Conservation (phyloP, 768 basidiomycete genomes). For the Leccinum uliginosum region DNA sequence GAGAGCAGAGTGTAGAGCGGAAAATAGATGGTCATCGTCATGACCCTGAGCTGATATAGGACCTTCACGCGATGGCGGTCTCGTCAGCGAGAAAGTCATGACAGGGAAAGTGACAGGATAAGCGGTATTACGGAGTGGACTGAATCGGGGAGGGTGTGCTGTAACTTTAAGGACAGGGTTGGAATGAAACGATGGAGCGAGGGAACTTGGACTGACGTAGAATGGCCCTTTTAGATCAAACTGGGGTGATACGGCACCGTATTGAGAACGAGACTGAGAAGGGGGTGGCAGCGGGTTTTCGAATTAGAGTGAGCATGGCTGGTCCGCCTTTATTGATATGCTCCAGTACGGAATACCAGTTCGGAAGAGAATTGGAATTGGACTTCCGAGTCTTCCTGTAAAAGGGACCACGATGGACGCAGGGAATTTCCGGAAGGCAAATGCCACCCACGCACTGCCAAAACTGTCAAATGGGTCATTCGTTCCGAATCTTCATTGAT, state of each 20-base stretch:
- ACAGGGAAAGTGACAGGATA: constrained; percentile 12
- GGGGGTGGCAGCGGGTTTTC: background rate
- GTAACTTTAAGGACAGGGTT: background rate
- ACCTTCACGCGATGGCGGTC: constrained; percentile 25
- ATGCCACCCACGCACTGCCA: background rate
- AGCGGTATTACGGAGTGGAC: constrained; percentile 5
- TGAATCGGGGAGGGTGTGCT: constrained; percentile 1
- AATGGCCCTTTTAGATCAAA: background rate
- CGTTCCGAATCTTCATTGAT: background rate
- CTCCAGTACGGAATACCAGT: background rate
- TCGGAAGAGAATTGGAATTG: background rate
- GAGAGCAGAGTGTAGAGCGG: constrained; percentile 38
- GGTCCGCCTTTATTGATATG: background rate
- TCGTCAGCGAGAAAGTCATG: constrained; percentile 34
- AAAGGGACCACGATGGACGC: too few species aligned
- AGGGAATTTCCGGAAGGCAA: background rate
- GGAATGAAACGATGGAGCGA: background rate
- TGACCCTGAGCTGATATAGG: constrained; percentile 22
- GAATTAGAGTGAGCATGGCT: background rate
- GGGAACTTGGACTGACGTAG: background rate
- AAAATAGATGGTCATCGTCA: constrained; percentile 33
- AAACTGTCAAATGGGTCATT: background rate
- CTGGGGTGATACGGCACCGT: background rate
- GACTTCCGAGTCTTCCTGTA: too few species aligned
- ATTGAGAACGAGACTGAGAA: background rate